These are phyloP conservation scores for Leucocoprinus sp. DNA, from an alignment of 768 basidiomycete species.

Conservation along the genomic window DNA sequence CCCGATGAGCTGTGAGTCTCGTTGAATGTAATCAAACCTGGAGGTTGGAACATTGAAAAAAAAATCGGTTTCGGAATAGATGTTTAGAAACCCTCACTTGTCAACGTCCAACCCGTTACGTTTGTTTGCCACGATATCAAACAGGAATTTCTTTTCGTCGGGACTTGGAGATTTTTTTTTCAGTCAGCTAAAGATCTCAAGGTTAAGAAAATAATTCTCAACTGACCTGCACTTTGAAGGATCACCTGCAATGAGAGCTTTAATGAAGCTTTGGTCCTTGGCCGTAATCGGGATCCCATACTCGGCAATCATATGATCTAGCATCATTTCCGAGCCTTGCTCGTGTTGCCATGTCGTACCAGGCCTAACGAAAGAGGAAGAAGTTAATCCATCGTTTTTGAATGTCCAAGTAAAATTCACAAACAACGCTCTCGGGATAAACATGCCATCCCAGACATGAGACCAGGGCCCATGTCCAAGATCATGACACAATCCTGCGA, in stretches of 20 bases:
- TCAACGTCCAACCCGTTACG: conserved; percentile 82
- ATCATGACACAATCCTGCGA: conserved; percentile 80
- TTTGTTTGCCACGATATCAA: conserved; percentile 80
- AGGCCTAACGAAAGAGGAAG: conserved; percentile 26
- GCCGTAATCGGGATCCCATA: conserved; percentile 41
- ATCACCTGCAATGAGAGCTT: conserved; percentile 72
- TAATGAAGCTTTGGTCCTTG: conserved; percentile 53
- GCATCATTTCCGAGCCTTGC: conserved; percentile 76
- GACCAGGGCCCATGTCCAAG: conserved; percentile 83
- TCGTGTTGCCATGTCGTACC: conserved; percentile 63
- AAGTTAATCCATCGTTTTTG: neutral
- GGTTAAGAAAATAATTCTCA: no score
- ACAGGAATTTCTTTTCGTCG: conserved; percentile 63
- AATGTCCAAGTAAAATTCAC: conserved; percentile 24
- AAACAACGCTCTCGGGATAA: conserved; percentile 62
- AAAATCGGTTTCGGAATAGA: neutral
- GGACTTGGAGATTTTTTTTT: conserved; percentile 17
- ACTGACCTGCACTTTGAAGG: conserved; percentile 42
- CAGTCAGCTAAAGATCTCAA: no score
- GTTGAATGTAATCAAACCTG: conserved; percentile 77
- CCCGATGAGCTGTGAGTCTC: conserved; percentile 69
- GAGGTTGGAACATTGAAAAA: neutral
- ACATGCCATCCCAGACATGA: conserved; percentile 73
- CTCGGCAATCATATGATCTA: conserved; percentile 54
- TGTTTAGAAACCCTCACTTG: conserved; percentile 40